These are phyloP conservation scores for Leptomonas pyrrhocoris DNA, from an alignment of 208 protist genomes.

Conservation along the genomic window DNA sequence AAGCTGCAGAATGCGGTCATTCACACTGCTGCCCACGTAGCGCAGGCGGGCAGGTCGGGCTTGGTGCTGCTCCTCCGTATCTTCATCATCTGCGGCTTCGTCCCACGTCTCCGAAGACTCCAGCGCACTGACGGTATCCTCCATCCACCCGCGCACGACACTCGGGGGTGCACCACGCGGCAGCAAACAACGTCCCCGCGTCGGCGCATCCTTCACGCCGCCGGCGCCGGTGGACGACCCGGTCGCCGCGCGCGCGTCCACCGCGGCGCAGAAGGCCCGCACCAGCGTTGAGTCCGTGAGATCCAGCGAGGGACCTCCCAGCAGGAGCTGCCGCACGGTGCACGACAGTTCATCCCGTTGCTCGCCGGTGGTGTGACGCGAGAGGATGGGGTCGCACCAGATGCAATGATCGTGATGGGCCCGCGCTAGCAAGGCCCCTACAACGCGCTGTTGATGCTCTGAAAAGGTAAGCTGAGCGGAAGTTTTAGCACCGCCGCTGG, in stretches of 20 bases:
- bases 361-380: background rate
- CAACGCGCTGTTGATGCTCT: conserved; percentile 15
- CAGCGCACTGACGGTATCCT: conserved; percentile 4
- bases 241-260: conserved; percentile 10
- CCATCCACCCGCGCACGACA: conserved; percentile 19
- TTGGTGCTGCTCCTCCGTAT: background rate
- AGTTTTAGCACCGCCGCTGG: background rate
- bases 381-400: conserved; percentile 19
- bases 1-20: conserved; percentile 38
- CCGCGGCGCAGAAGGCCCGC: conserved; percentile 50
- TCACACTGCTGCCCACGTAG: conserved; percentile 35
- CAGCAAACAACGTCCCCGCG: conserved; percentile 35
- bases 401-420: conserved; percentile 26
- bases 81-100: background rate
- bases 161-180: conserved; percentile 60
- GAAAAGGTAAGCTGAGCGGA: conserved; percentile 6
- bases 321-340: conserved; percentile 32
- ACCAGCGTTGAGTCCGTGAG: conserved; percentile 41
- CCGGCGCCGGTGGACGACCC: background rate
- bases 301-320: conserved; percentile 27
- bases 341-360: background rate
- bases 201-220: background rate
- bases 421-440: conserved; percentile 13
- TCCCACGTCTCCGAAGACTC: background rate
- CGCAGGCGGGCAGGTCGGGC: conserved; percentile 8